phyloP scores from a whole-genome alignment of 2,329 filamentous ascomycete genomes.

The Chalaropsis ovoidea region DNA sequence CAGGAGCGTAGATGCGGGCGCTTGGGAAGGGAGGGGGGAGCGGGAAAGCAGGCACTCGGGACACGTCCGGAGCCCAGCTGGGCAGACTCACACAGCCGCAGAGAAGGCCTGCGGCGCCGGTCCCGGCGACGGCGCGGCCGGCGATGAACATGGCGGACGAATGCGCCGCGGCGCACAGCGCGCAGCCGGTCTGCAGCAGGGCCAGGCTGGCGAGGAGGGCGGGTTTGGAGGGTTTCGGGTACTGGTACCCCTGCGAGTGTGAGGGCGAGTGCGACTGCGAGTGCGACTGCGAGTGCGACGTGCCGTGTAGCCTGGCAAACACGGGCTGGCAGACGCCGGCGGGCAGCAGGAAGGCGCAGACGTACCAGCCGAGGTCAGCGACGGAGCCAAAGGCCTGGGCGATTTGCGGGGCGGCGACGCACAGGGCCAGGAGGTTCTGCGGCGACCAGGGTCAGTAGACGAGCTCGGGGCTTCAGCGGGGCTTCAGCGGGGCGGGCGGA shows the following conservation, averaged over 20 bases:
- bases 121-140: constrained; percentile 34
- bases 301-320: constrained; percentile 31
- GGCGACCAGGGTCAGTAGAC: neutral
- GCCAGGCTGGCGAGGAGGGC: constrained; percentile 27
- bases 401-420: constrained; percentile 31
- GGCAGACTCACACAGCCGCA: constrained; percentile 29
- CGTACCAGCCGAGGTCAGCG: constrained; percentile 31
- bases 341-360: constrained; percentile 30
- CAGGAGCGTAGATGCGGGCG: too few species aligned
- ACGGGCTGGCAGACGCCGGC: constrained; percentile 30
- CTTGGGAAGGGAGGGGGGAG: too few species aligned
- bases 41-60: too few species aligned
- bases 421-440: constrained; percentile 33
- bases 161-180: constrained; percentile 31
- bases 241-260: too few species aligned
- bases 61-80: neutral
- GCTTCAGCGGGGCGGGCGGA: neutral
- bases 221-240: constrained; percentile 26
- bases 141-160: constrained; percentile 34
- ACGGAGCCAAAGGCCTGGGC: constrained; percentile 31
- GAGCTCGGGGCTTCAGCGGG: neutral
- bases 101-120: constrained; percentile 34
- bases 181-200: constrained; percentile 30
- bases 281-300: too few species aligned
- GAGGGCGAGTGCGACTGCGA: too few species aligned